These are phyloP conservation scores for Cryomyces antarcticus DNA, from an alignment of 495 filamentous ascomycete species.

Conservation along the genomic window DNA sequence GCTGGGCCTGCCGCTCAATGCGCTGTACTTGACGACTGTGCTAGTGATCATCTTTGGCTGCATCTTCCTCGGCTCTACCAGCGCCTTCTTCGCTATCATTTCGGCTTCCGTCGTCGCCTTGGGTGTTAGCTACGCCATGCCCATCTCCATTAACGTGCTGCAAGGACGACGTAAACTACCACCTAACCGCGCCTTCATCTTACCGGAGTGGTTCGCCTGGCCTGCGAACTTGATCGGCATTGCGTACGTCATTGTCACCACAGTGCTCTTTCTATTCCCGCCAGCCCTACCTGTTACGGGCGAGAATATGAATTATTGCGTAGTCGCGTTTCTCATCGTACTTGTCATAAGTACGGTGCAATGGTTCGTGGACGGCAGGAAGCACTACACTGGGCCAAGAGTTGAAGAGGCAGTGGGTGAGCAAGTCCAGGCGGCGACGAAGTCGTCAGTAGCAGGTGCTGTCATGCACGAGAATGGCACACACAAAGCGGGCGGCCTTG, in stretches of 20 bases:
- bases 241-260: slow-evolving; percentile 43
- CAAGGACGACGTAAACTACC: slow-evolving; percentile 46
- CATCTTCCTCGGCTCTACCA: slow-evolving; percentile 57
- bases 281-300: slow-evolving; percentile 43
- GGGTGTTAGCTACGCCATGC: slow-evolving; percentile 53
- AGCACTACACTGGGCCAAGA: slow-evolving; percentile 46
- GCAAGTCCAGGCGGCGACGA: no score
- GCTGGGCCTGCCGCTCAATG: slow-evolving; percentile 47
- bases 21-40: slow-evolving; percentile 41
- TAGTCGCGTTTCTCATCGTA: slow-evolving; percentile 50
- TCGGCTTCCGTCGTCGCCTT: slow-evolving; percentile 52
- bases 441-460: no score
- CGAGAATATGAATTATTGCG: slow-evolving; percentile 56
- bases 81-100: slow-evolving; percentile 45
- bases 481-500: no score
- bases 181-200: slow-evolving; percentile 32
- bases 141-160: slow-evolving; percentile 43
- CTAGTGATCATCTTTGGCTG: slow-evolving; percentile 49
- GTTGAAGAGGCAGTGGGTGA: slow-evolving; percentile 14
- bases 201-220: slow-evolving; percentile 39
- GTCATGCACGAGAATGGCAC: no score
- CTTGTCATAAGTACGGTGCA: slow-evolving; percentile 41
- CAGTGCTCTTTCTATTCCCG: slow-evolving; percentile 59
- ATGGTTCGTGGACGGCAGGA: slow-evolving; percentile 55
- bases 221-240: slow-evolving; percentile 43